A percentile compares a stretch with the other conserved stretches of the same genome.
Conservation (phyloP, 2,329 filamentous ascomycete genomes). For the Cercospora citrullina region DNA sequence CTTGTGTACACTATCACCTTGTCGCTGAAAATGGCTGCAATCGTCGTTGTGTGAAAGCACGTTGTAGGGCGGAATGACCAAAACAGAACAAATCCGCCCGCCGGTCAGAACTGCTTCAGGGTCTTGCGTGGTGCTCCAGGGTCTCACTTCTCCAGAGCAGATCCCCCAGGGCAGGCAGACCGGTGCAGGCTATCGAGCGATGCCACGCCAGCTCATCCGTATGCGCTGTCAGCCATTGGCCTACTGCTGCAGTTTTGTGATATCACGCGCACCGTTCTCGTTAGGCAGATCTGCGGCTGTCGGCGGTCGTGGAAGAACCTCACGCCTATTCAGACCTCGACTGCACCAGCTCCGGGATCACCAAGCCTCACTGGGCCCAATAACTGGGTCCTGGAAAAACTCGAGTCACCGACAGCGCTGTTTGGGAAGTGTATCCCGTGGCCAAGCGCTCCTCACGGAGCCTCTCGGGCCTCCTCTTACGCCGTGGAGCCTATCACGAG, state of each 20-base stretch:
- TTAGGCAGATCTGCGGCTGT: constrained; percentile 6
- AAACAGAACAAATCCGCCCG: neutral
- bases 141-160: neutral
- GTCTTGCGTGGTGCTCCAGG: neutral
- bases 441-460: constrained; percentile 10
- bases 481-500: constrained; percentile 11
- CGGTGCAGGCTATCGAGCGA: neutral
- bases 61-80: neutral
- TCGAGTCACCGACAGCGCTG: constrained; percentile 11
- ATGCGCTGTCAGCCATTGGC: neutral
- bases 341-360: neutral
- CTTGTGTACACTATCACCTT: neutral
- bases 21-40: neutral
- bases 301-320: constrained; percentile 17
- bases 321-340: constrained; percentile 22
- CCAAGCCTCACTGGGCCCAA: constrained; percentile 10
- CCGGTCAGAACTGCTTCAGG: neutral
- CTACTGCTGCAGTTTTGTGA: neutral
- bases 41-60: neutral
- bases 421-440: constrained; percentile 14
- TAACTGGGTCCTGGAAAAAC: constrained; percentile 14
- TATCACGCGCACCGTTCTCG: neutral
- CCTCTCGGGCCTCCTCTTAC: constrained; percentile 9
- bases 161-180: neutral
- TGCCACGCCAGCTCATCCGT: neutral